Base-by-base conservation (phyloP, 2,329 filamentous ascomycete genomes). In the Myriangium duriaei region DNA sequence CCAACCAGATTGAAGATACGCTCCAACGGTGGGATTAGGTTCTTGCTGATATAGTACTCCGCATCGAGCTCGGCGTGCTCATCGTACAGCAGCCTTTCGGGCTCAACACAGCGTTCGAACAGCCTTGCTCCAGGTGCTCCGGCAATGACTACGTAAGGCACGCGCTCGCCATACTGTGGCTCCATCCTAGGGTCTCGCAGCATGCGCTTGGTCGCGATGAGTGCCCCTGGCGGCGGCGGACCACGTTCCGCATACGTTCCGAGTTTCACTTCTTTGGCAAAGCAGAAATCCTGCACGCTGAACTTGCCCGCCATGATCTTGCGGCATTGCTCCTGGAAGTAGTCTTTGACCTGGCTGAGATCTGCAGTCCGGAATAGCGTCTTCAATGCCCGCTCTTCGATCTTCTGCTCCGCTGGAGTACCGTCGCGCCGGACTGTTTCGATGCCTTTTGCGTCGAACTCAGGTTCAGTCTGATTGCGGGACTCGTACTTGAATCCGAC, bases 401-500 rank as follows among this genome's bases (percentile, higher is more conserved):
- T 92, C 64, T 91, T 95, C 55, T 96, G 88, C 59, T 94, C 85
- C 0, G 87, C 88, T 0, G 88, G 87, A 1, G 87, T 96, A 28
- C 91, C 91, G 55, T 98, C 91, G 34, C 91, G 75, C 2, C 92
- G 78, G 5, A 98, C 88, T 0, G 92, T 98, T 64, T 98, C 92
- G 46, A 96, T 98, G 18, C 92, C 91, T 59, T 98, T 98, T 41
- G 91, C 92, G 55, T 98, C 92, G 47, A 96, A 96, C 1, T 93
- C 82, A 1, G 91, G 88, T 47, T 78, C 75, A 6, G 57, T 64
- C 54, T 98, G 91, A 11, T 71, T 67, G 26, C 72, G 73, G 47
- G 69, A 74, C 54, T 98, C 91, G 61, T 92, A 98, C 56, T 94
- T 95, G 68, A 94, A 95, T 4, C 92, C 92, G 3, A 96, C 92